Evolutionary conservation across 2,329 filamentous ascomycete genomes (phyloP), one percentile per base, ranked within the genome.

Genomic region (Trichoderma brevicompactum): DNA sequence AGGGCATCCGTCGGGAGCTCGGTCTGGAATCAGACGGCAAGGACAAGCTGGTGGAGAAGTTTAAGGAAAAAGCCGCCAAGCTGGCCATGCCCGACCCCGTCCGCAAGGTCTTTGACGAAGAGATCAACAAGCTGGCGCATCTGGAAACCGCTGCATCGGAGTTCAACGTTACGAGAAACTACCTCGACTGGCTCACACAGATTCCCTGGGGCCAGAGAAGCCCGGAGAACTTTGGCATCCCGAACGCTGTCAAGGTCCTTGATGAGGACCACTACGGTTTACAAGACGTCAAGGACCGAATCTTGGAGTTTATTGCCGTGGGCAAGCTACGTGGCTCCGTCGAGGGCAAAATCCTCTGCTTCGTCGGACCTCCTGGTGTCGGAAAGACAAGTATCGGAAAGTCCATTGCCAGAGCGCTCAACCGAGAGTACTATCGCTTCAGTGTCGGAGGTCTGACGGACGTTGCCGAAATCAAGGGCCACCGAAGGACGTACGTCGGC

Each of bases 341-440:
- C 0, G 95, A 99, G 78, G 95, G 95, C 76, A 99, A 99, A 81
- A 99, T 99, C 62, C 82, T 99, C 44, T 99, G 95, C 79, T 94
- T 99, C 74, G 96, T 99, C 64, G 95, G 95, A 0, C 95, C 95
- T 60, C 95, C 95, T 17, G 95, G 95, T 82, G 95, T 99, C 32
- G 95, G 95, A 72, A 99, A 99, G 83, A 99, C 95, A 2, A 97
- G 94, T 77, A 99, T 99, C 70, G 95, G 95, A 75, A 99, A 99
- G 78, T 98, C 94, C 0, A 97, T 99, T 72, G 95, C 95, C 15
- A 87, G 94, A 64, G 96, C 95, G 34, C 82, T 99, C 65, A 97
- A 97, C 79, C 86, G 96, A 66, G 90, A 99, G 75, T 99, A 99
- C 81, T 99, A 99, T 82, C 88, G 95, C 71, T 99, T 99, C 83